Evolutionary conservation across 805 yeast genomes (phyloP).

Genomic region (Metschnikowia arizonensis): DNA sequence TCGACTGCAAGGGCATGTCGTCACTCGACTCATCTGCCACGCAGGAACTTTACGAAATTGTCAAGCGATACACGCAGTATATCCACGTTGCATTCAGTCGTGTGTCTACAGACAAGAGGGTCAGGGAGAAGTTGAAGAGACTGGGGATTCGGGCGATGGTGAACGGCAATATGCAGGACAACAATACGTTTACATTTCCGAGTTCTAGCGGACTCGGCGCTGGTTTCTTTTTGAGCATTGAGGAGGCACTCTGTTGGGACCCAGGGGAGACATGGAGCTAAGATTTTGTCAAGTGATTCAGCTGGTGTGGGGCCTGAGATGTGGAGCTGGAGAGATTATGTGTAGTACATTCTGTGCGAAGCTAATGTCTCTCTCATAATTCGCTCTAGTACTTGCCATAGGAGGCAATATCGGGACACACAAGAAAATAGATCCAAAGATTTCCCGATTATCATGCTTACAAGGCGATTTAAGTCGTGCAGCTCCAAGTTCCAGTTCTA

Average conservation of each 20-base stretch:
- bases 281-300: too few species aligned
- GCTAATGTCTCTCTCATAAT: neutral
- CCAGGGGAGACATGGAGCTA: neutral
- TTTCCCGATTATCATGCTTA: neutral
- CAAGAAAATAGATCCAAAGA: neutral
- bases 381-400: neutral
- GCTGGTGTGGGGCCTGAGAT: too few species aligned
- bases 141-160: conserved; percentile 50
- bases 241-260: conserved; percentile 45
- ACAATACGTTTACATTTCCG: neutral
- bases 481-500: conserved; percentile 27
- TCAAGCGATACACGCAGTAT: conserved; percentile 46
- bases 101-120: conserved; percentile 44
- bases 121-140: conserved; percentile 47
- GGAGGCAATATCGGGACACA: neutral
- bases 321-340: neutral
- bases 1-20: conserved; percentile 81
- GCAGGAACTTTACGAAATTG: conserved; percentile 61
- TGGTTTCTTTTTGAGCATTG: conserved; percentile 48
- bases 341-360: conserved; percentile 1
- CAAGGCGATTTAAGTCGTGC: conserved; percentile 1
- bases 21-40: conserved; percentile 76
- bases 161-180: conserved; percentile 16
- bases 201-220: conserved; percentile 16
- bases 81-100: conserved; percentile 60